These are phyloP conservation scores for Macroventuria anomochaeta DNA, from an alignment of 2,329 filamentous ascomycete genomes.

Conservation along the genomic window DNA sequence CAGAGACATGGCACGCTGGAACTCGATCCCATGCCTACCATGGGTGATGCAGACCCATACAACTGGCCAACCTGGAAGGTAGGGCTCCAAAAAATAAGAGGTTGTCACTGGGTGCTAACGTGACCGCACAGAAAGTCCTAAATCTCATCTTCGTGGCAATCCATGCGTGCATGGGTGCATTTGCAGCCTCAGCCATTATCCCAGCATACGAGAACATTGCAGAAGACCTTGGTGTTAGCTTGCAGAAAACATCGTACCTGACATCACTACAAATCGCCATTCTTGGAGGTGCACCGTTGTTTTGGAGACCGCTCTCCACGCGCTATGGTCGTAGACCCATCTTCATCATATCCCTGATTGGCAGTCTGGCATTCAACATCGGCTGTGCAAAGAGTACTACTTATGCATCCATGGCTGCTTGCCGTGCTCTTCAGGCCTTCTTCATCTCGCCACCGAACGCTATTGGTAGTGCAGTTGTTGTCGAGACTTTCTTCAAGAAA, in stretches of 20 bases:
- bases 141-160: slow-evolving; percentile 64
- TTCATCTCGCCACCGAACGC: slow-evolving; percentile 63
- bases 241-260: slow-evolving; percentile 61
- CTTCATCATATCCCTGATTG: slow-evolving; percentile 59
- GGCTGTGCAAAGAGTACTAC: slow-evolving; percentile 59
- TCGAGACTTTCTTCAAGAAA: slow-evolving; percentile 64
- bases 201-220: slow-evolving; percentile 62
- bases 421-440: slow-evolving; percentile 61
- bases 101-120: slow-evolving; percentile 1
- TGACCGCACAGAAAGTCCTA: slow-evolving; percentile 54
- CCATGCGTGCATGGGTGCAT: slow-evolving; percentile 64
- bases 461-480: slow-evolving; percentile 64
- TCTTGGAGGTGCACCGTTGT: slow-evolving; percentile 60
- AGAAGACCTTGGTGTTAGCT: slow-evolving; percentile 55
- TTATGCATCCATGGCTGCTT: slow-evolving; percentile 59
- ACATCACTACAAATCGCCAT: slow-evolving; percentile 64
- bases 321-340: slow-evolving; percentile 62
- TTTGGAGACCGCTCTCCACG: slow-evolving; percentile 64
- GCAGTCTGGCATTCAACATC: slow-evolving; percentile 59
- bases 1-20: slow-evolving; percentile 61
- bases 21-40: slow-evolving; percentile 60
- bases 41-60: slow-evolving; percentile 60
- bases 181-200: slow-evolving; percentile 62
- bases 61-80: slow-evolving; percentile 63
- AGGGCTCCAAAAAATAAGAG: background rate